Base-by-base conservation (phyloP, 2,329 filamentous ascomycete genomes). In the Rhynchosporium secalis region DNA sequence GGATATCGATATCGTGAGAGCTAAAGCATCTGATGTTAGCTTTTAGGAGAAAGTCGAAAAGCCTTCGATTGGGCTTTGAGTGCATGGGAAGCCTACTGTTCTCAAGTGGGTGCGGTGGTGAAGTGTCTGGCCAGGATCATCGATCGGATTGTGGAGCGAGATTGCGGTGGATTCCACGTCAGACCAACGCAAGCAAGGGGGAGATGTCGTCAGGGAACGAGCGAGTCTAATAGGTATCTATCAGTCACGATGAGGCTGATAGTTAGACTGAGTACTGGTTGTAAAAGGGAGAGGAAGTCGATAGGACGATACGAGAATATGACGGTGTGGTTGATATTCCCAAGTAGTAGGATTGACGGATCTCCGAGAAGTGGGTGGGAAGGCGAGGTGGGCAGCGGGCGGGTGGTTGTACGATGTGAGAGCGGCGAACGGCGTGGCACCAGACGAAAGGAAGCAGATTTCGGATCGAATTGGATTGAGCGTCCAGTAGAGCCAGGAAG, bases 1-100 rank as follows among this genome's bases (percentile, higher is more conserved):
- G 74, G 71, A 92, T 92, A 63, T 86, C 79, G 66, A 91, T 84
- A 40, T 62, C 26, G 62, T 56, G 40, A 31, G 51, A 56, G 66
- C 65, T 67, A 66, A 45, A 64, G 63, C 57, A 66, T 64, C 61
- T 65, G 65, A 43, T 62, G 56, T 69, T 66, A 69, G 69, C 61
- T 28, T 41, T 52, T 8, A 13, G 26, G 26, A 20, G 47, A 52
- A 33, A 52, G 29, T 13, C 48, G 29, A n/a, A 48, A 48, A 66
- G 60, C 60, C 61, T 49, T 62, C 60, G 48, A 52, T 67, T 62
- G 65, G 64, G 65, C 61, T 63, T 62, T 55, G 61, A 62, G 58
- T 28, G 69, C 61, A 63, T 68, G 67, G 67, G 70, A 36, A 67
- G 45, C 56, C 56, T 58, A 68, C 67, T 58, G 65, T 65, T 65